These are phyloP conservation scores for Crucibulum laeve DNA, from an alignment of 768 basidiomycete genomes.

Conservation along the genomic window DNA sequence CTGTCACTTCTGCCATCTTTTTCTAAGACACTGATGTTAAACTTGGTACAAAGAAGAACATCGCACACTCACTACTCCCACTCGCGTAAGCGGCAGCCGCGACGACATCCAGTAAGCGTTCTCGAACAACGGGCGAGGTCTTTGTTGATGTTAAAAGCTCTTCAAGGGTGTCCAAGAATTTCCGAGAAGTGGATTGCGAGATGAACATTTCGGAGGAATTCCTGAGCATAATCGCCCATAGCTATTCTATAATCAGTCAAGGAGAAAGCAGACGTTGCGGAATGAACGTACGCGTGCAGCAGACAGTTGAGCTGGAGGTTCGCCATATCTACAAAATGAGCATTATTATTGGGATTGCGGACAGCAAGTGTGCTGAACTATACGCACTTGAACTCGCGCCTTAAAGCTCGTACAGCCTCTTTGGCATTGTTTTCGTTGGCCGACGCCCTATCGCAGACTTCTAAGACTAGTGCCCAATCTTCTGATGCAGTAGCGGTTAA, in stretches of 20 bases:
- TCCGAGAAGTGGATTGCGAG: conserved; percentile 62
- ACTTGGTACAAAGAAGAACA: background rate
- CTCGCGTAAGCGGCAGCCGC: conserved; percentile 77
- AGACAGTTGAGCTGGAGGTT: conserved; percentile 70
- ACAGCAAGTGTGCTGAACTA: background rate
- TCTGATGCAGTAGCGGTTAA: conserved; percentile 76
- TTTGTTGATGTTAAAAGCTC: conserved; percentile 59
- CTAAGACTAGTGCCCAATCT: conserved; percentile 77
- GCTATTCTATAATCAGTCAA: conserved; percentile 28
- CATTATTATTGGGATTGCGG: conserved; percentile 3
- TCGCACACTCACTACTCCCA: conserved; percentile 34
- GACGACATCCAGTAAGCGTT: conserved; percentile 76
- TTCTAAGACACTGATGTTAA: conserved; percentile 3
- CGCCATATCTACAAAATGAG: conserved; percentile 51
- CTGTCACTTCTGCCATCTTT: conserved; percentile 19
- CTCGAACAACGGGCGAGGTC: conserved; percentile 77
- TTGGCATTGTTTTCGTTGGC: conserved; percentile 69
- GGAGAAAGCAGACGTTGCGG: conserved; percentile 1
- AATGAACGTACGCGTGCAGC: conserved; percentile 59
- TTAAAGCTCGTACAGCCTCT: conserved; percentile 77
- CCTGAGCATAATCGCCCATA: conserved; percentile 89
- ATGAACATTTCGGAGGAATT: conserved; percentile 76
- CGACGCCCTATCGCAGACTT: conserved; percentile 83
- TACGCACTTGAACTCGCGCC: conserved; percentile 79
- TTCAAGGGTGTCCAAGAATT: conserved; percentile 77